Base-by-base conservation (phyloP, 2,329 filamentous ascomycete genomes). In the Penicillium sp. region DNA sequence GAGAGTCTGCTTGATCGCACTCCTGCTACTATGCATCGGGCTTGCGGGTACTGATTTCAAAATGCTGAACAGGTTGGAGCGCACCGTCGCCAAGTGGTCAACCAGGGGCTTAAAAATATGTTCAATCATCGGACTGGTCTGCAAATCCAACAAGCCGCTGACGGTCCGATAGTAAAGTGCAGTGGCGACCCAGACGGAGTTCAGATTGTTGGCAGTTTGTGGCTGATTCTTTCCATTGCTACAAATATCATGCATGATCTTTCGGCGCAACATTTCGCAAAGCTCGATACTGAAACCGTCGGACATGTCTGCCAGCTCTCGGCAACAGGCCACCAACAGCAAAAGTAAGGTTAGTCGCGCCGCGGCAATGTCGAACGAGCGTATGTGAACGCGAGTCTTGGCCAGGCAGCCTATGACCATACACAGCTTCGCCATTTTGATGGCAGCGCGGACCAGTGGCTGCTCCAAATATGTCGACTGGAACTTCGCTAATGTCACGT, bases 251-350 rank as follows among this genome's bases (percentile, higher is more conserved):
- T 30, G 31, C 8, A 34, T 27, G 31, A 33, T 40, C 19, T 48
- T 45, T 3, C 38, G 41, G 14, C 42, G 41, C 15, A 57, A 29
- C 4, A 38, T 27, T 2, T 39, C 25, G 10, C 36, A 51, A 7
- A 57, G 35, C 1, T 18, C 36, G 3, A 32, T 30, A 16, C 43
- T 48, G 26, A 56, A 46, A 1, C 10, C 16, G n/a, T 41, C 30
- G 7, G 58, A 56, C 13, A 39, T 27, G 7, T 56, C 36, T n/a
- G 37, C 43, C 7, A 62, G 33, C 8, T 39, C 23, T 13, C 43
- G 43, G 7, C 39, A 39, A 19, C 48, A 50, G 30, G 39, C 28
- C 13, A 40, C 34, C 17, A 62, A 28, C 1, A 57, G 11, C 26
- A 45, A 45, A n/a, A 49, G 43, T 13, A 54, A 32, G 1, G 46